phyloP scores from a whole-genome alignment of 179 eudicot species.

The Gypsophila paniculata region DNA sequence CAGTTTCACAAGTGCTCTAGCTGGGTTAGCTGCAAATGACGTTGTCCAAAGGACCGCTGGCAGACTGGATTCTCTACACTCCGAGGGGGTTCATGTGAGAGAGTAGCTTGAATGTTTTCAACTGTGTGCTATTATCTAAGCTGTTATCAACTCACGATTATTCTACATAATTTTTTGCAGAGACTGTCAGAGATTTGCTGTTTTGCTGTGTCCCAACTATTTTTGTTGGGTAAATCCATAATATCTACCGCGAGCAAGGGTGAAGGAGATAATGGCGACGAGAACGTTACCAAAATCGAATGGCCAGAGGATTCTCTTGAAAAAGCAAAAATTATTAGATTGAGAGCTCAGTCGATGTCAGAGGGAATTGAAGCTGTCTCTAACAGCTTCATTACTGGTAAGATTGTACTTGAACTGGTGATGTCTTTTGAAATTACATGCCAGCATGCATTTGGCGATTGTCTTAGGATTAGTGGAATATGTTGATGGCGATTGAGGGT shows the following conservation, averaged over 20 bases:
- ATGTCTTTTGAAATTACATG: background rate
- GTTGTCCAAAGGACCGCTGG: conserved; percentile 76
- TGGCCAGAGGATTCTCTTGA: conserved; percentile 94
- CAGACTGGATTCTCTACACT: conserved; percentile 89
- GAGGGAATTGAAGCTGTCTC: conserved; percentile 73
- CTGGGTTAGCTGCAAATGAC: conserved; percentile 71
- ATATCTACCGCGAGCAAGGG: conserved; percentile 61
- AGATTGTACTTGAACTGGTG: conserved; percentile 1
- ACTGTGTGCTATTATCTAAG: conserved; percentile 1
- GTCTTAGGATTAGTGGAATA: background rate
- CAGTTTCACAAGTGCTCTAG: conserved; percentile 79
- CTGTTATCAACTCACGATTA: background rate
- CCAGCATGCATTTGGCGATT: background rate
- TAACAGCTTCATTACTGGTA: conserved; percentile 86
- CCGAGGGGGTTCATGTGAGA: conserved; percentile 97
- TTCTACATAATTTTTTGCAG: conserved; percentile 35
- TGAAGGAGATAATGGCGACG: conserved; percentile 45
- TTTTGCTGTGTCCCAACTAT: conserved; percentile 72
- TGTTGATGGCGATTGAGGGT: background rate
- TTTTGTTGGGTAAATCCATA: conserved; percentile 82
- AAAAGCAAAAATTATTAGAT: conserved; percentile 72
- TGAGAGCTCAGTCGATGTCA: conserved; percentile 61
- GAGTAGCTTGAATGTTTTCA: conserved; percentile 11
- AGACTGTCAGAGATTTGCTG: conserved; percentile 94
- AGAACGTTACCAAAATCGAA: conserved; percentile 44